These are phyloP conservation scores for Scleroderma bovista DNA, from an alignment of 768 basidiomycete species.

Conservation along the genomic window DNA sequence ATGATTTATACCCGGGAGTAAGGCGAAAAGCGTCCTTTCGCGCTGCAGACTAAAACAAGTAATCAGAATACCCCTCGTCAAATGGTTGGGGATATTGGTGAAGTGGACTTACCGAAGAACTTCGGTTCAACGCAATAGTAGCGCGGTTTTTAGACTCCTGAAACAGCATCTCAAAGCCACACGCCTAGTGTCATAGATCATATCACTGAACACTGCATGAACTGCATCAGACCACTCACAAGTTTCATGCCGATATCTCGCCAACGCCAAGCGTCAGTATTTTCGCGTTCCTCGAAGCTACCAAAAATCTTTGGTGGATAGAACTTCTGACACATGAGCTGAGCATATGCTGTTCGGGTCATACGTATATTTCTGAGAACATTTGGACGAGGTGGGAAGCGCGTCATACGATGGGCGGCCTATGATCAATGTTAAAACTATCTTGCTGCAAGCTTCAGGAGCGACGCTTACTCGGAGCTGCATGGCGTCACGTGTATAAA, in stretches of 20 bases:
- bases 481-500: conserved; percentile 91
- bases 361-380: conserved; percentile 61
- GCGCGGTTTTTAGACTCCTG: conserved; percentile 69
- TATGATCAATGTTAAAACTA: conserved; percentile 25
- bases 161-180: conserved; percentile 96
- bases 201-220: background rate
- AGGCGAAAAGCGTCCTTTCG: conserved; percentile 62
- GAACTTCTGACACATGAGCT: conserved; percentile 87
- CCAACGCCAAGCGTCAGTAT: conserved; percentile 67
- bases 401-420: conserved; percentile 85
- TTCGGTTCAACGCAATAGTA: conserved; percentile 33
- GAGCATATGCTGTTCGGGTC: conserved; percentile 93
- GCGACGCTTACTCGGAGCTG: conserved; percentile 69
- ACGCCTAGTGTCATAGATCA: conserved; percentile 46
- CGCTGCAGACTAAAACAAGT: conserved; percentile 46
- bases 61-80: background rate
- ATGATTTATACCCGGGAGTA: conserved; percentile 63
- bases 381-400: conserved; percentile 73
- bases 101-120: conserved; percentile 42
- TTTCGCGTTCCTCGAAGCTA: conserved; percentile 58
- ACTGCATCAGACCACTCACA: conserved; percentile 37
- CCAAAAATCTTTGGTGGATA: conserved; percentile 89
- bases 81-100: background rate
- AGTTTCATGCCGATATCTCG: conserved; percentile 91
- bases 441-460: background rate